phyloP scores from a whole-genome alignment of 805 yeast genomes.

The Cyberlindnera sargentensis region DNA sequence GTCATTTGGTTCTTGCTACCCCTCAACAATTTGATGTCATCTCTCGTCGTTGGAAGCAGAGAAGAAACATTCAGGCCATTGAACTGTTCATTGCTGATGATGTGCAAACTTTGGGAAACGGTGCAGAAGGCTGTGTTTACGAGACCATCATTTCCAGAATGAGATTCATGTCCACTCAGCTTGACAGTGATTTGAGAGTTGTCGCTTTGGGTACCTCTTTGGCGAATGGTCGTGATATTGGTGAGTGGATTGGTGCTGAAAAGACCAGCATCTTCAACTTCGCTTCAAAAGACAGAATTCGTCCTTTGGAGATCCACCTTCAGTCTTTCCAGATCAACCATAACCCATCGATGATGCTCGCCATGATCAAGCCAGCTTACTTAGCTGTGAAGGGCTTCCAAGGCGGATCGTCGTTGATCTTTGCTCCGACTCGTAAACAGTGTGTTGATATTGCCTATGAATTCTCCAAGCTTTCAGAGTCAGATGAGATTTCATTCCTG shows the following conservation, averaged over 20 bases:
- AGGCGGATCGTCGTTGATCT: constrained; percentile 38
- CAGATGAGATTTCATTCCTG: constrained; percentile 33
- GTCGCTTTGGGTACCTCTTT: constrained; percentile 67
- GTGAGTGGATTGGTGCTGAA: constrained; percentile 78
- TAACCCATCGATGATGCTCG: constrained; percentile 43
- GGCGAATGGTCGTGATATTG: constrained; percentile 70
- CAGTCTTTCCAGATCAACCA: constrained; percentile 41
- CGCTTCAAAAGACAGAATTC: constrained; percentile 50
- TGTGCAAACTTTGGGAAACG: constrained; percentile 56
- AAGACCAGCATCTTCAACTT: constrained; percentile 62
- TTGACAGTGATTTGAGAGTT: constrained; percentile 51
- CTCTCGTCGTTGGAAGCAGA: constrained; percentile 77
- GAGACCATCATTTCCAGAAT: constrained; percentile 68
- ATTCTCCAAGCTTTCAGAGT: constrained; percentile 31
- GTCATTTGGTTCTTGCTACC: constrained; percentile 69
- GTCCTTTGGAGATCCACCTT: constrained; percentile 52
- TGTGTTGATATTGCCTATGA: constrained; percentile 47
- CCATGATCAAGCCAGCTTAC: constrained; percentile 46
- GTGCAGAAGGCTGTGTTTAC: constrained; percentile 50
- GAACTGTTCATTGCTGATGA: constrained; percentile 71
- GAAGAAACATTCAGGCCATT: constrained; percentile 61
- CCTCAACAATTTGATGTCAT: constrained; percentile 71
- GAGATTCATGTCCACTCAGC: constrained; percentile 59
- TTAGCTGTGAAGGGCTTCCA: constrained; percentile 30
- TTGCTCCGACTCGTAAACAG: constrained; percentile 49